Evolutionary conservation across 805 yeast genomes (phyloP).

Genomic region (Limtongia smithiae): DNA sequence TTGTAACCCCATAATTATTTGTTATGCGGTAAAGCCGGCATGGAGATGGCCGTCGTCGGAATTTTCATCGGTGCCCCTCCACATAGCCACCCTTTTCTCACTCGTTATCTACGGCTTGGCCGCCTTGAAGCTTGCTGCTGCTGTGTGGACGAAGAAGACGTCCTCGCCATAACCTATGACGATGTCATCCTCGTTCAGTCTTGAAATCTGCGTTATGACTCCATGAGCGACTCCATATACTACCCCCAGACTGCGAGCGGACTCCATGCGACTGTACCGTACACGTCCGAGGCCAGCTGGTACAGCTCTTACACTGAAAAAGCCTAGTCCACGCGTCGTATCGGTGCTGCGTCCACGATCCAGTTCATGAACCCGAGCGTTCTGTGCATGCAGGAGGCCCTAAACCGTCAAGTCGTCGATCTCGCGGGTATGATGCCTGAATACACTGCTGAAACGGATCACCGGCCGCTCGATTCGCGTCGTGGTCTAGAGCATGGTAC

Average conservation of each 20-base stretch:
- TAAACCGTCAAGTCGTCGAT: neutral
- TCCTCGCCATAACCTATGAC: too few species aligned
- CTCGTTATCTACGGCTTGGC: too few species aligned
- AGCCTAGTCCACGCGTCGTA: slow-evolving; percentile 6
- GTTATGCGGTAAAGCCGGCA: too few species aligned
- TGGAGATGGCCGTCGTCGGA: too few species aligned
- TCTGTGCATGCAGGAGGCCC: slow-evolving; percentile 11
- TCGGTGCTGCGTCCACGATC: slow-evolving; percentile 1
- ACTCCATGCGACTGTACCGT: slow-evolving; percentile 1
- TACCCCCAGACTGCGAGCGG: neutral
- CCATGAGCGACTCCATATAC: slow-evolving; percentile 1
- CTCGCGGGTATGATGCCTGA: neutral
- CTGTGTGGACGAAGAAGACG: too few species aligned
- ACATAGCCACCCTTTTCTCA: too few species aligned
- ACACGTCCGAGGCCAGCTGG: neutral
- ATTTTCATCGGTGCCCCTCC: too few species aligned
- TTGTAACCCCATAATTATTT: too few species aligned
- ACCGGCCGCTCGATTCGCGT: too few species aligned
- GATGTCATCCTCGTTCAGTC: slow-evolving; percentile 5
- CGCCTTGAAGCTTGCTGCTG: too few species aligned
- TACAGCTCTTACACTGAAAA: slow-evolving; percentile 2
- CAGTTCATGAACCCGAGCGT: neutral
- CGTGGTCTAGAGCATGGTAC: too few species aligned
- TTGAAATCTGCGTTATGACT: slow-evolving; percentile 10
- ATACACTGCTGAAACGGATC: too few species aligned